phyloP scores from a whole-genome alignment of 495 filamentous ascomycete genomes.

The Penicillium manginii region DNA sequence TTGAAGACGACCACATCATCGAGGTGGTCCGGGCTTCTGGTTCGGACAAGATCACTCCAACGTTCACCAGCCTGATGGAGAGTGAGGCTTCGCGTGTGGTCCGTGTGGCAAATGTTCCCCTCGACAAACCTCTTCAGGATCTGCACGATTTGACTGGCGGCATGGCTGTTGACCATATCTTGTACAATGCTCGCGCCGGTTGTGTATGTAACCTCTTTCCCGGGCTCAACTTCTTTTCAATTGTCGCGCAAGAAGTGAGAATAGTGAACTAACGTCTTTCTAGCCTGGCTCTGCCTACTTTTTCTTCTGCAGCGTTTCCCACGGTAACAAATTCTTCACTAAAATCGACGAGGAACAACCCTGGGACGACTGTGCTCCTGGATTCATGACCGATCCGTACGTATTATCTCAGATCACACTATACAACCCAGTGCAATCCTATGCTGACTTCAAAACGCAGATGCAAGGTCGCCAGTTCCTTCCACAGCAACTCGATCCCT shows the following conservation, averaged over 20 bases:
- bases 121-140: not conserved
- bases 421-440: not conserved
- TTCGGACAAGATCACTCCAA: not conserved
- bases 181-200: not conserved
- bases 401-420: not conserved
- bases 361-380: conserved; percentile 21
- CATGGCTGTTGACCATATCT: conserved; percentile 10
- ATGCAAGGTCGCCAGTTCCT: conserved; percentile 38
- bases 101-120: not conserved
- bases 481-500: conserved; percentile 30
- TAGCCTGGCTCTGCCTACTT: conserved; percentile 33
- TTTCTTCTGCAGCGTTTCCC: conserved; percentile 46
- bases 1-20: conserved; percentile 1
- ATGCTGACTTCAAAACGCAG: conserved; percentile 22
- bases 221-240: not conserved
- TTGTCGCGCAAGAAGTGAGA: not conserved
- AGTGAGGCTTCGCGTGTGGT: not conserved
- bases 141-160: not conserved
- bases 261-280: conserved; percentile 8
- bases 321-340: conserved; percentile 33
- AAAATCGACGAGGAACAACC: not conserved
- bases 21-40: not conserved
- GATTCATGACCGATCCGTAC: not conserved
- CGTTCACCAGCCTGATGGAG: not conserved
- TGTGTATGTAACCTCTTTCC: not conserved